Evolutionary conservation across 345 rosid species (phyloP).

Genomic region (Luvunga scandens): DNA sequence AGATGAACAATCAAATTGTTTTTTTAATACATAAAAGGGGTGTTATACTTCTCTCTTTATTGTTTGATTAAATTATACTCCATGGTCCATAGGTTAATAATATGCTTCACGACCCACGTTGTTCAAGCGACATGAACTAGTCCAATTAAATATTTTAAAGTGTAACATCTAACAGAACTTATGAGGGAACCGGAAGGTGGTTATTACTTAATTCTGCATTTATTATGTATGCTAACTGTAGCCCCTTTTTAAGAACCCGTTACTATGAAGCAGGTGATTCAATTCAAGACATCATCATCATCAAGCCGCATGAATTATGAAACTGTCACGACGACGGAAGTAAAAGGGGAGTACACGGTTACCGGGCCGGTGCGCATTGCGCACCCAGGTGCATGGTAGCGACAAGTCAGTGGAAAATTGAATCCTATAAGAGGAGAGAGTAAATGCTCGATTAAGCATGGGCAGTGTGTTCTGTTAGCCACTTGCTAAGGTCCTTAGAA

Average conservation of each 20-base stretch:
- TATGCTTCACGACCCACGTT: not conserved
- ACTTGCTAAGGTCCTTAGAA: too few relatives aligned
- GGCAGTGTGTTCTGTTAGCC: not conserved
- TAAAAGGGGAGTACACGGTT: not conserved
- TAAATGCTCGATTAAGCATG: conserved; percentile 7
- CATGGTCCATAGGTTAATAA: not conserved
- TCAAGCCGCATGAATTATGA: not conserved
- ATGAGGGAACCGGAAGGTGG: not conserved
- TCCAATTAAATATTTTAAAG: not conserved
- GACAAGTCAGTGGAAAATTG: not conserved
- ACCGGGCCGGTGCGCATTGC: conserved; percentile 11
- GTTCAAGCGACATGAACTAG: not conserved
- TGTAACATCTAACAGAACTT: too few relatives aligned
- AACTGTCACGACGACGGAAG: conserved; percentile 12
- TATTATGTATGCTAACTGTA: not conserved
- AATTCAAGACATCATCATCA: not conserved
- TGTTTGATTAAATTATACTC: not conserved
- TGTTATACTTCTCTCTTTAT: too few relatives aligned
- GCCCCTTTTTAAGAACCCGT: not conserved
- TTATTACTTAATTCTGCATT: not conserved
- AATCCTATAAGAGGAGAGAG: not conserved
- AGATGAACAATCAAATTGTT: not conserved
- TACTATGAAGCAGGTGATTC: not conserved
- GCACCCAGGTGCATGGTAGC: conserved; percentile 11
- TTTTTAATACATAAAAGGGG: not conserved